A percentile compares a stretch with the other conserved stretches of the same genome.
Evolutionary conservation across 73 alveolate genomes (phyloP).

Genomic region (Paramecium primaurelia): DNA sequence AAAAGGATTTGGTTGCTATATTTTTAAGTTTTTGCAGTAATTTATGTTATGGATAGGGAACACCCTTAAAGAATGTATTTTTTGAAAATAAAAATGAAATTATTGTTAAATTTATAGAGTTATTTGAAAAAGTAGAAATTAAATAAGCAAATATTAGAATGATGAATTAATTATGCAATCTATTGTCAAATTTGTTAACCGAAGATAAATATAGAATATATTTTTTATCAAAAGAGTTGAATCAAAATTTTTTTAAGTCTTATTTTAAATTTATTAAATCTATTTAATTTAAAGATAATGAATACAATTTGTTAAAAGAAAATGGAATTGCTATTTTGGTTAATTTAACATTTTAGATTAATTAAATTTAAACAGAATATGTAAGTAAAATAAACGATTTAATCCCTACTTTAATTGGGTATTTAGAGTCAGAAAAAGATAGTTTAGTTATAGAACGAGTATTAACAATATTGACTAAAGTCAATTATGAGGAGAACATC

Average conservation of each 20-base stretch:
- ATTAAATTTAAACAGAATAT: not conserved
- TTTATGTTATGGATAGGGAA: not conserved
- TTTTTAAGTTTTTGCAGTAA: slow-evolving; percentile 30
- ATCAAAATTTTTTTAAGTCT: not conserved
- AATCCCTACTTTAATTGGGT: not conserved
- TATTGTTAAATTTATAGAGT: not conserved
- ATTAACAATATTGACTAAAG: not conserved
- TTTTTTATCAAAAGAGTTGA: not conserved
- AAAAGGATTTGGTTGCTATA: not conserved
- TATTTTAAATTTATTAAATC: not conserved
- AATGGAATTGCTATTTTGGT: slow-evolving; percentile 54
- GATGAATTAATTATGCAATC: not conserved
- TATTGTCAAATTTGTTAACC: slow-evolving; percentile 41
- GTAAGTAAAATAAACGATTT: not conserved
- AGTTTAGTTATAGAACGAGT: not conserved
- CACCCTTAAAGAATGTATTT: not conserved
- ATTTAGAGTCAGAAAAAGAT: not conserved
- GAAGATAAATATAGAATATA: slow-evolving; percentile 15
- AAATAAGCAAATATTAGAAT: not conserved
- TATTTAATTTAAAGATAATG: not conserved
- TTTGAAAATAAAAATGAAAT: not conserved
- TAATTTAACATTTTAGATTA: slow-evolving; percentile 33
- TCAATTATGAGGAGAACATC: not conserved
- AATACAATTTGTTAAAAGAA: not conserved
- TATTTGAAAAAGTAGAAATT: not conserved